Evolutionary conservation across 1,284 basidiomycete genomes (phyloP).

Genomic region (Neonothopanus nambi): DNA sequence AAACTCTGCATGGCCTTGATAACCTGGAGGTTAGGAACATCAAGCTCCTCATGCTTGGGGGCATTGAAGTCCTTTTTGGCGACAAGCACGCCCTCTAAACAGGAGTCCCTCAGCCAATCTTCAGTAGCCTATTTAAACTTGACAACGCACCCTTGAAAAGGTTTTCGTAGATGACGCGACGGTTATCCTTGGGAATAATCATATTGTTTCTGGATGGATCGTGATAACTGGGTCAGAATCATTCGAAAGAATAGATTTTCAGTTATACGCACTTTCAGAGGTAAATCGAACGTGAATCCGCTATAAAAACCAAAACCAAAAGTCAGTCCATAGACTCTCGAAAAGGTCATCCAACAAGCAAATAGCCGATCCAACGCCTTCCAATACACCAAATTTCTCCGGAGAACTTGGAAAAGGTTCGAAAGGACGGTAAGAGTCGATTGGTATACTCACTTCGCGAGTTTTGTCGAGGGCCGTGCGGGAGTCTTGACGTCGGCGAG

Average conservation of each 20-base stretch:
- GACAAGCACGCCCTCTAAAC: slow-evolving; percentile 92
- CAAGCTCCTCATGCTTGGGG: slow-evolving; percentile 96
- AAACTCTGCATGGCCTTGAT: slow-evolving; percentile 99
- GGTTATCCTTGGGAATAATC: slow-evolving; percentile 86
- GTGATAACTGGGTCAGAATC: slow-evolving; percentile 40
- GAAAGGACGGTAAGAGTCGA: not conserved
- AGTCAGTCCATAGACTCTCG: slow-evolving; percentile 20
- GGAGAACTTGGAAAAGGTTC: not conserved
- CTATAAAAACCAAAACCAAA: slow-evolving; percentile 14
- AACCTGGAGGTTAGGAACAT: slow-evolving; percentile 96
- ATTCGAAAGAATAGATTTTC: not conserved
- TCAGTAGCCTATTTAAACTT: not conserved
- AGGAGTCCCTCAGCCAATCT: not conserved
- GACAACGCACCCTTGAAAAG: slow-evolving; percentile 89
- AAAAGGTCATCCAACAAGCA: slow-evolving; percentile 33
- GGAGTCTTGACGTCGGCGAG: too few species aligned
- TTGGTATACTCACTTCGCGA: slow-evolving; percentile 37
- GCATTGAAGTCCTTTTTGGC: slow-evolving; percentile 99
- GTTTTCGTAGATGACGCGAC: slow-evolving; percentile 90
- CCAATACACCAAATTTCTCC: slow-evolving; percentile 25
- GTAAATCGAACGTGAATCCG: not conserved
- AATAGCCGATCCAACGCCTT: slow-evolving; percentile 37
- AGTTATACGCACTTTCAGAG: slow-evolving; percentile 34
- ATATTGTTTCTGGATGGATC: slow-evolving; percentile 59
- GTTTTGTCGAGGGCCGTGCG: slow-evolving; percentile 31